Evolutionary conservation across 257 asterid species (phyloP), one percentile per base, ranked within the genome.

Genomic region (Gentiana straminea): DNA sequence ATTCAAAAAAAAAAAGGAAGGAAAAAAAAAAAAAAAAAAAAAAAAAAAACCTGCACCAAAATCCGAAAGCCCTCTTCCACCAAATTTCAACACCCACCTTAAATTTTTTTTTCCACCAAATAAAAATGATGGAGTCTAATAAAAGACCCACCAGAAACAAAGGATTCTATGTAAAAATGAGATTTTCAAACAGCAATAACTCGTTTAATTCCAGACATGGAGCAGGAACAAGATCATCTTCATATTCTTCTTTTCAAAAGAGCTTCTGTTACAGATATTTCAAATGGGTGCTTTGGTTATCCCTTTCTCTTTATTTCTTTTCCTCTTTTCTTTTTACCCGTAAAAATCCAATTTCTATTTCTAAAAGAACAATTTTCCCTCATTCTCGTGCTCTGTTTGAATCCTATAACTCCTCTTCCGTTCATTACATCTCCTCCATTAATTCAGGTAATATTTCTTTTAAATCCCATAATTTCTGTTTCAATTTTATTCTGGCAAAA

Each of bases 221-320:
- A 71, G 24, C 24, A 24, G 66, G 60, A 59, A 70, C 8, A 61
- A 67, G 37, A 36, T 46, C 35, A 24, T 24, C 24, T 24, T 24
- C 24, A 24, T 24, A 24, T 24, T 24, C 24, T 4, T 55, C 52
- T 3, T 7, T 61, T 10, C 57, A 55, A 38, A 54, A 60, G 36
- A 62, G 65, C 7, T 75, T 74, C 43, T 72, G 81, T 43, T 64
- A 52, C 60, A 75, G 70, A 83, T 75, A 70, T 66, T 65, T 81
- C 79, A 91, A 80, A 83, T 81, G 91, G 82, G 7, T 83, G 4
- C 75, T 91, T 36, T 87, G 90, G 84, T 56, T 84, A 33, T 84
- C 91, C 4, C 65, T 84, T 10, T 78, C 84, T 0, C 68, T 81
- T 12, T 91, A 73, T 57, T 78, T 83, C 38, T 64, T 83, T 55